These are phyloP conservation scores for Haplosporangium sp. DNA, from an alignment of 371 early-diverging fungal species.

Conservation along the genomic window DNA sequence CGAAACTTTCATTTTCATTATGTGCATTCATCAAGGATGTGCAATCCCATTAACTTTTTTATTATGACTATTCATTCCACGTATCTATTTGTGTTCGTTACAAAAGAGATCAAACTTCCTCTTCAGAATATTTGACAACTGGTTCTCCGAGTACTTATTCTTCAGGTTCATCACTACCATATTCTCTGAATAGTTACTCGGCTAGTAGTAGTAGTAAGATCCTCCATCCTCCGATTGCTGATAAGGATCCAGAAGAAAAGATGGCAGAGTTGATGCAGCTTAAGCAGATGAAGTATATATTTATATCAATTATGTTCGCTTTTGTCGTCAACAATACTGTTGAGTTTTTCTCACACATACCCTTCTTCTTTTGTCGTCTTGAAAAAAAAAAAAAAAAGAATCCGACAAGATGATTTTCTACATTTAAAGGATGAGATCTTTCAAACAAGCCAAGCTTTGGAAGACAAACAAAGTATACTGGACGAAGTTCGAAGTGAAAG, in stretches of 20 bases:
- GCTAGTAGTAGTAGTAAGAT: conserved; percentile 2
- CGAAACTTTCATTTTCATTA: neutral
- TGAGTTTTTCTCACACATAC: neutral
- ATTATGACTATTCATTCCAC: neutral
- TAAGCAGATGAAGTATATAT: conserved; percentile 35
- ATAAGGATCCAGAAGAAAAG: conserved; percentile 46
- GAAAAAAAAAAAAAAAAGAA: conserved; percentile 8
- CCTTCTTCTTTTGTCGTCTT: neutral
- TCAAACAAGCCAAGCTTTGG: conserved; percentile 32
- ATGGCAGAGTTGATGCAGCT: conserved; percentile 44
- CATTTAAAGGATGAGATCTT: conserved; percentile 42
- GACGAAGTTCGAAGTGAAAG: conserved; percentile 40
- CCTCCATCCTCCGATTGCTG: neutral
- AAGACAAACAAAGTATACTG: conserved; percentile 39
- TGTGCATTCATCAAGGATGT: neutral
- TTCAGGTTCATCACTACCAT: neutral
- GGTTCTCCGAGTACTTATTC: neutral
- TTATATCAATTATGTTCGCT: too few relatives aligned
- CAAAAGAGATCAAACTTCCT: neutral
- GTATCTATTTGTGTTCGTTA: too few relatives aligned
- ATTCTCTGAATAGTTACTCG: neutral
- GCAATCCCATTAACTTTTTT: neutral
- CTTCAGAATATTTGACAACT: neutral
- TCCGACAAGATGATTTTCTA: conserved; percentile 41
- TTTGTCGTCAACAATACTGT: neutral